phyloP scores from a whole-genome alignment of 495 filamentous ascomycete species.

The Lepidopterella palustris region DNA sequence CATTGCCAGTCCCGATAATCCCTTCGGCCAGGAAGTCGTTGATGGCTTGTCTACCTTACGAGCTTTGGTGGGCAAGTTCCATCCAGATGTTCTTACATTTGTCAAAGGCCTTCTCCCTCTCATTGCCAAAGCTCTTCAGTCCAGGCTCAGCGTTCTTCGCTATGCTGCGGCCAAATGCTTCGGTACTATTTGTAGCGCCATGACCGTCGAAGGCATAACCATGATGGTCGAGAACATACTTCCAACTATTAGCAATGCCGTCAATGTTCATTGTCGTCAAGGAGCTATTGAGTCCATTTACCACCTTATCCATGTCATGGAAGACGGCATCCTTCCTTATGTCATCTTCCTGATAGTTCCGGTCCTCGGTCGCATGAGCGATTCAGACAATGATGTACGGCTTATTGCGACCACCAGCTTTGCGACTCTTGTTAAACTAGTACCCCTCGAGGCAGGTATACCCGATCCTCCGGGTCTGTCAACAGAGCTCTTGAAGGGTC shows the following conservation, averaged over 20 bases:
- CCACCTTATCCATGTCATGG: constrained; percentile 94
- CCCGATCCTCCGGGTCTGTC: constrained; percentile 93
- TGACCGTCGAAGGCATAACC: constrained; percentile 90
- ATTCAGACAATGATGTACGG: constrained; percentile 90
- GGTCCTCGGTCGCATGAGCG: constrained; percentile 96
- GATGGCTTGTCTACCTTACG: constrained; percentile 90
- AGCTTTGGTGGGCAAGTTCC: constrained; percentile 77
- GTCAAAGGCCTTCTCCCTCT: constrained; percentile 78
- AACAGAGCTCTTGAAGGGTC: constrained; percentile 74
- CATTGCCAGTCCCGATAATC: constrained; percentile 59
- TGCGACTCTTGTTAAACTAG: constrained; percentile 94
- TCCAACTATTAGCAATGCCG: constrained; percentile 78
- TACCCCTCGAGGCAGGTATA: constrained; percentile 95
- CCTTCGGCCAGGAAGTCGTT: constrained; percentile 82
- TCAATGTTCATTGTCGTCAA: constrained; percentile 81
- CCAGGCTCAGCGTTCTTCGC: constrained; percentile 78
- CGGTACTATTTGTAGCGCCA: constrained; percentile 93
- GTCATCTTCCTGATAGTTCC: constrained; percentile 99
- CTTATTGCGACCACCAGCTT: constrained; percentile 95
- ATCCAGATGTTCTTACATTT: constrained; percentile 65
- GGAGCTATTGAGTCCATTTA: constrained; percentile 93
- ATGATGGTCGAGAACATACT: constrained; percentile 89
- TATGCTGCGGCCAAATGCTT: constrained; percentile 97
- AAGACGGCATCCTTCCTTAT: constrained; percentile 89
- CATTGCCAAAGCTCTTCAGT: constrained; percentile 78